Evolutionary conservation across 2,329 filamentous ascomycete genomes (phyloP).

Genomic region (Apiospora hydei): DNA sequence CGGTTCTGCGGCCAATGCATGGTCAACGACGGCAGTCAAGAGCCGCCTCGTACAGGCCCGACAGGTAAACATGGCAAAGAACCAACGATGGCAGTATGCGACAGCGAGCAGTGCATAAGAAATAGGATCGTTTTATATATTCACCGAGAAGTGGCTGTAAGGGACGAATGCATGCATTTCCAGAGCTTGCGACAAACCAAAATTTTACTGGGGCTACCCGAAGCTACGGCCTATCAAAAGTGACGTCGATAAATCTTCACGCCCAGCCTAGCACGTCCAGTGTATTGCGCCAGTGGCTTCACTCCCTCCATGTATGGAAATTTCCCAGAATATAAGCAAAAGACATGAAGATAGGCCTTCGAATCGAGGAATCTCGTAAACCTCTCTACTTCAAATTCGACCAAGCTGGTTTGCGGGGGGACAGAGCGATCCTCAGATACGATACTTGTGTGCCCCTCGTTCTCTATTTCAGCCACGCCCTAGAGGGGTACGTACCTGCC

Average conservation of each 20-base stretch:
- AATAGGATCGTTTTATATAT: neutral
- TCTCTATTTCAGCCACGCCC: neutral
- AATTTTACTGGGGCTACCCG: slow-evolving; percentile 7
- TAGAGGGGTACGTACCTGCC: neutral
- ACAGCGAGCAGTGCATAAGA: neutral
- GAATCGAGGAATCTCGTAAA: neutral
- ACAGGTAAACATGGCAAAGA: slow-evolving; percentile 21
- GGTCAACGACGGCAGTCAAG: neutral
- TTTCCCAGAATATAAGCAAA: neutral
- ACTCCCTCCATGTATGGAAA: neutral
- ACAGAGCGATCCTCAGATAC: neutral
- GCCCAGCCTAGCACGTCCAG: neutral
- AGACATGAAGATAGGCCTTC: neutral
- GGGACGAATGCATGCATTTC: neutral
- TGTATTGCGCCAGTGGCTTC: neutral
- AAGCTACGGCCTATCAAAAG: slow-evolving; percentile 9
- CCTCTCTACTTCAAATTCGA: neutral
- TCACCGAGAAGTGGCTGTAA: neutral
- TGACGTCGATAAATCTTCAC: slow-evolving; percentile 3
- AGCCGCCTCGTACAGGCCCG: slow-evolving; percentile 18
- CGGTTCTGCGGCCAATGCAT: neutral
- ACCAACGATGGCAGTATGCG: neutral
- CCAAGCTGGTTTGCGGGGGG: neutral
- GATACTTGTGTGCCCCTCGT: neutral
- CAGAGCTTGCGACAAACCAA: slow-evolving; percentile 7